Base-by-base conservation (phyloP, 1,284 basidiomycete genomes). In the Ganoderma lingzhi region DNA sequence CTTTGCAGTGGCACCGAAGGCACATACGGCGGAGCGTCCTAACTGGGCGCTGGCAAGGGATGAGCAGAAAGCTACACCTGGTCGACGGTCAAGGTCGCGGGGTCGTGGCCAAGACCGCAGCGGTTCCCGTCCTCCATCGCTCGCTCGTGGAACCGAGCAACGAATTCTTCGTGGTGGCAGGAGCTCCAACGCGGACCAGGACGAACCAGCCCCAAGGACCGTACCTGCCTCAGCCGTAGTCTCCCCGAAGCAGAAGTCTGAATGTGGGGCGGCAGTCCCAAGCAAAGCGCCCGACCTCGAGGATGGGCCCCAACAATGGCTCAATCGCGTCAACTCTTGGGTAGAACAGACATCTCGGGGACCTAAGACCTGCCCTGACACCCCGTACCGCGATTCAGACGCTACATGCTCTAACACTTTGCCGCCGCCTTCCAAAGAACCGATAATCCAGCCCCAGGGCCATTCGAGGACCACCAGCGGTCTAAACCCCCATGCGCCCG, bases 1-100 rank as follows among this genome's bases (percentile, higher is more conserved):
- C 67, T 77, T 75, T 76, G 76, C 77, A 15, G 19, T 74, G 35
- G 76, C 77, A 2, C 73, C 74, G 0, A 70, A 74, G 14, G 70
- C 17, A 6, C 77, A 78, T 56, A 71, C 75, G 32, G 42, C 71
- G 1, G 70, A 74, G 2, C 67, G 64, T n/a, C 37, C 35, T 3
- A 69, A 14, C 64, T 63, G 59, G 59, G 59, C 41, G 37, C 14
- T 61, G 23, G 59, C 59, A 14, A 39, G 23, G 55, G 23, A 53
- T 2, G 39, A 39, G 48, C 15, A 19, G n/a, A 67, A 59, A 42
- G 3, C 56, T 2, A 65, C 41, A 28, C 8, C 42, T 17, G 6
- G 8, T 32, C 66, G 60, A 30, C 64, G 53, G 2, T 41, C 65
- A 1, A 60, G 65, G 15, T 15, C 61, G 17, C 63, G 67, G 14